phyloP scores from a whole-genome alignment of 2,329 filamentous ascomycete species.

The Fusarium hainanense region DNA sequence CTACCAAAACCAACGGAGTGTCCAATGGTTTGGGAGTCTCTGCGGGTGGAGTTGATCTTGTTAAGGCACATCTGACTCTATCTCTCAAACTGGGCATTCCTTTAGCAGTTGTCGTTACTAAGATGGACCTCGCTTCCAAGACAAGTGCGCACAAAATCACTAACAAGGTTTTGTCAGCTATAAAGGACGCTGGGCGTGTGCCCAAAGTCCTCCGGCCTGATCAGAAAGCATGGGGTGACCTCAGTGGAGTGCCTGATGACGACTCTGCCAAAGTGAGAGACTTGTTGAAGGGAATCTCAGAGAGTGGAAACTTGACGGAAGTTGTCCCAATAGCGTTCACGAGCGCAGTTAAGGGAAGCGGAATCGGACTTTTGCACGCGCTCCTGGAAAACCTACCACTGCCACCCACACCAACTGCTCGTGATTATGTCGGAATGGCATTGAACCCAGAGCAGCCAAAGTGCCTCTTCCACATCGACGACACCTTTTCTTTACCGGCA shows the following conservation, averaged over 20 bases:
- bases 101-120: slow-evolving; percentile 86
- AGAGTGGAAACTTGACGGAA: slow-evolving; percentile 55
- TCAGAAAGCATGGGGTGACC: slow-evolving; percentile 59
- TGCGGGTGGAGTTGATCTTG: slow-evolving; percentile 73
- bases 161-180: slow-evolving; percentile 76
- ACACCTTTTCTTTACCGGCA: slow-evolving; percentile 81
- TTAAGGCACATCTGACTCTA: slow-evolving; percentile 82
- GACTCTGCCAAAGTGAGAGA: slow-evolving; percentile 70
- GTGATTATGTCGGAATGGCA: slow-evolving; percentile 65
- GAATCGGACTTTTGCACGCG: slow-evolving; percentile 84
- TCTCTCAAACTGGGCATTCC: slow-evolving; percentile 84
- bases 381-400: slow-evolving; percentile 81
- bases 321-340: slow-evolving; percentile 88
- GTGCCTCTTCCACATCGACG: slow-evolving; percentile 88
- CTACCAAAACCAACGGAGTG: slow-evolving; percentile 49
- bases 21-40: slow-evolving; percentile 59
- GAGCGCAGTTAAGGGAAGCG: slow-evolving; percentile 85
- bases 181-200: slow-evolving; percentile 79
- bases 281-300: slow-evolving; percentile 62
- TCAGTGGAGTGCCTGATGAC: slow-evolving; percentile 65
- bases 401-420: slow-evolving; percentile 64
- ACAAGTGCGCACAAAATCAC: slow-evolving; percentile 75
- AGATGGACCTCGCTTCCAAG: slow-evolving; percentile 86
- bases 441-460: slow-evolving; percentile 69
- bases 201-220: slow-evolving; percentile 78